Evolutionary conservation across 805 yeast genomes (phyloP).

Genomic region (Huiozyma sinensis): DNA sequence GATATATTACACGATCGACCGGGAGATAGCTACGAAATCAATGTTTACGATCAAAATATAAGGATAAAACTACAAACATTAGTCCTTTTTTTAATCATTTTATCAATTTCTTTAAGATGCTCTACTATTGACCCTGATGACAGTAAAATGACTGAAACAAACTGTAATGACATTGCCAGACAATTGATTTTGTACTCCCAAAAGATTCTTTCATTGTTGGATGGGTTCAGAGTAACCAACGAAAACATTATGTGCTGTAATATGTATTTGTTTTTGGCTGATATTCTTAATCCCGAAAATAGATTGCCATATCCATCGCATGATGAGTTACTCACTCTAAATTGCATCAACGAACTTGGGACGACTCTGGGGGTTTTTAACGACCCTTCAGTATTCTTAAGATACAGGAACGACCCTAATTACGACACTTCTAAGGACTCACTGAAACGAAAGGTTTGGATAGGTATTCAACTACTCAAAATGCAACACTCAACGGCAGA

Average conservation of each 20-base stretch:
- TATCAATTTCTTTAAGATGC: constrained; percentile 5
- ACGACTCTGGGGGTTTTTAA: constrained; percentile 8
- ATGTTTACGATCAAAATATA: constrained; percentile 6
- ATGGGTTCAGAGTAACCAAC: constrained; percentile 10
- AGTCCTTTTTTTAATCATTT: constrained; percentile 4
- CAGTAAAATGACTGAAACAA: not conserved
- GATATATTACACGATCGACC: constrained; percentile 1
- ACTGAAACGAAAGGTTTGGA: constrained; percentile 12
- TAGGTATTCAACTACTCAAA: constrained; percentile 11
- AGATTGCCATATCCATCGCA: constrained; percentile 4
- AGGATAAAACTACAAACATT: constrained; percentile 9
- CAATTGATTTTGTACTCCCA: constrained; percentile 6
- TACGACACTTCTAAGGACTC: not conserved
- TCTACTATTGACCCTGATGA: not conserved
- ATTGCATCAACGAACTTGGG: constrained; percentile 4
- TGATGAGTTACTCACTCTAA: constrained; percentile 6
- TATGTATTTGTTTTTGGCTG: constrained; percentile 8
- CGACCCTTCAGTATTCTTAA: constrained; percentile 6
- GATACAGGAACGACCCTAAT: constrained; percentile 3
- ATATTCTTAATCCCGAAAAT: constrained; percentile 8
- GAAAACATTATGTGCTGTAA: constrained; percentile 8
- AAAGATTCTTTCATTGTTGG: constrained; percentile 7
- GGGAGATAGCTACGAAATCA: constrained; percentile 4
- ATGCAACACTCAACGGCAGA: constrained; percentile 5
- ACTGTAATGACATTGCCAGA: constrained; percentile 5